phyloP scores from a whole-genome alignment of 2,329 filamentous ascomycete species.

The Beauveria sp. region DNA sequence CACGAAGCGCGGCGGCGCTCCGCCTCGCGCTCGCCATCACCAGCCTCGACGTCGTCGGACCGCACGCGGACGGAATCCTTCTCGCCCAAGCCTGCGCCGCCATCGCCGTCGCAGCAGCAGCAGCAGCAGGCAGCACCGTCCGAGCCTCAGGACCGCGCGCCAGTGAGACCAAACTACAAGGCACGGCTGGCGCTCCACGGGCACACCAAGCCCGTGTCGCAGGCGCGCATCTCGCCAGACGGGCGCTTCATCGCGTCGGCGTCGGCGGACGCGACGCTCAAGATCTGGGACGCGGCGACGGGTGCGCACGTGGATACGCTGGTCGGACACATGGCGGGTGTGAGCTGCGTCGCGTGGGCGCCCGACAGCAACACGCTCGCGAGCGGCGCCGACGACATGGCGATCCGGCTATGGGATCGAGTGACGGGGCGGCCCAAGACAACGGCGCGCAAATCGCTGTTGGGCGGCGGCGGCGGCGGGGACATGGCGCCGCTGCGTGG shows the following conservation, averaged over 20 bases:
- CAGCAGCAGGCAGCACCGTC: slow-evolving; percentile 24
- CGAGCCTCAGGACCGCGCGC: slow-evolving; percentile 28
- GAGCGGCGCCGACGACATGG: slow-evolving; percentile 92
- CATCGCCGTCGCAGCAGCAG: slow-evolving; percentile 13
- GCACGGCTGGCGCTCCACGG: slow-evolving; percentile 65
- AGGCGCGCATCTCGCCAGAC: slow-evolving; percentile 86
- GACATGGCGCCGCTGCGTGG: slow-evolving; percentile 60
- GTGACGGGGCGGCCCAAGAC: slow-evolving; percentile 50
- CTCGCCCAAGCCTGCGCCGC: slow-evolving; percentile 13
- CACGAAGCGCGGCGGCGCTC: slow-evolving; percentile 21
- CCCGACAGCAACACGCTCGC: slow-evolving; percentile 83
- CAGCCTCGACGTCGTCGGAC: slow-evolving; percentile 24
- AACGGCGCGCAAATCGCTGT: slow-evolving; percentile 34
- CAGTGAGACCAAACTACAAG: slow-evolving; percentile 57
- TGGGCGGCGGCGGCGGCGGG: slow-evolving; percentile 36
- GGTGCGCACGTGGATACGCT: slow-evolving; percentile 80
- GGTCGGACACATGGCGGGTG: slow-evolving; percentile 85
- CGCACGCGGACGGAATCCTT: slow-evolving; percentile 24
- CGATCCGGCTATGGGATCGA: slow-evolving; percentile 85
- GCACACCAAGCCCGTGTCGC: slow-evolving; percentile 71
- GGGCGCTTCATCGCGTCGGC: slow-evolving; percentile 83
- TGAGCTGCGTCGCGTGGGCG: slow-evolving; percentile 90
- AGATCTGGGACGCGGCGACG: slow-evolving; percentile 77
- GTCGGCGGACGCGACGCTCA: slow-evolving; percentile 83
- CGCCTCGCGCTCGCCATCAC: slow-evolving; percentile 25